Evolutionary conservation across 1,139 yeast genomes (phyloP), one percentile per base, ranked within the genome.

Genomic region (Saccharomycopsis hybrid): DNA sequence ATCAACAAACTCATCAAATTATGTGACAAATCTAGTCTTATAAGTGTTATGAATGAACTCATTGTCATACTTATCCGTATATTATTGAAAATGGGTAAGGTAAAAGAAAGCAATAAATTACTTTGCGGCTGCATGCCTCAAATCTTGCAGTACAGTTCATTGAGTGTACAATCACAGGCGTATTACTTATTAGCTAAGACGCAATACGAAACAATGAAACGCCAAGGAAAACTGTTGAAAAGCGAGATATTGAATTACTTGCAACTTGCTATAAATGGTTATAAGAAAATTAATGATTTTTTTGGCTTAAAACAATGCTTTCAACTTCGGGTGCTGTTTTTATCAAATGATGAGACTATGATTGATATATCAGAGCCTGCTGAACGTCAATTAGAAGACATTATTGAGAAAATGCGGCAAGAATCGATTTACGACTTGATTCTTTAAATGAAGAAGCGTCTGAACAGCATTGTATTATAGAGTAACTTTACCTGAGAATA

Each of bases 221-320:
- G 48, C 27, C 41, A 40, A 13, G 18, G 18, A 18, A 28, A 44
- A 4, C 31, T 38, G 18, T 42, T 43, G 35, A 53, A 39, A 33
- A 56, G 60, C 5, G 52, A 40, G 43, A 63, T 70, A 5, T 55
- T 75, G 3, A 65, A 68, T 41, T 69, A 62, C 51, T 61, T 76
- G 48, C 72, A 73, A 49, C 55, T 63, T 3, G 62, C 80, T 13
- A 69, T 77, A n/a, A 60, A 65, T 3, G 77, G 78, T 0, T 76
- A 69, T 59, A 71, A 69, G 44, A 62, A 59, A 43, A 59, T 69
- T 43, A 61, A 62, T 54, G 58, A 66, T 60, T 67, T 66, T 63
- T 53, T 60, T n/a, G 63, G 67, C 56, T 62, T 77, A 56, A 72
- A 69, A 9, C 50, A 54, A 9, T 59, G 64, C 7, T 57, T 66